phyloP scores from a whole-genome alignment of 495 filamentous ascomycete genomes.

The Annulohypoxylon nitens region DNA sequence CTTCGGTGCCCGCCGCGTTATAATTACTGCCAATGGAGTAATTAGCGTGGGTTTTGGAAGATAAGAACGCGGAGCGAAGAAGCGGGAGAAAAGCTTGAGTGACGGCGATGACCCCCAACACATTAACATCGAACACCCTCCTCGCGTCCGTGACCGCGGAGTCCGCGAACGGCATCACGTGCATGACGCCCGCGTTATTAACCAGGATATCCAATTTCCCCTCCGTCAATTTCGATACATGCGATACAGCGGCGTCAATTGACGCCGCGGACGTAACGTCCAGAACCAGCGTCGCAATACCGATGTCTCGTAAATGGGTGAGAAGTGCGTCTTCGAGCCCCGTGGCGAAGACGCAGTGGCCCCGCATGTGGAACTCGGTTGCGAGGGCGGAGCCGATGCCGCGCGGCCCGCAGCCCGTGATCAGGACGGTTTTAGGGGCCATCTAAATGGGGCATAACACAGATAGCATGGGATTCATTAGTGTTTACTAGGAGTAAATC shows the following conservation, averaged over 20 bases:
- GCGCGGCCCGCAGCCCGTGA: constrained; percentile 63
- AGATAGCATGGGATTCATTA: too few relatives aligned
- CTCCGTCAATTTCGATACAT: constrained; percentile 41
- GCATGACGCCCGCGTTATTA: constrained; percentile 67
- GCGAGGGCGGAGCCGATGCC: constrained; percentile 70
- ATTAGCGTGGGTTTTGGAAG: too few relatives aligned
- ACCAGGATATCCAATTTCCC: constrained; percentile 65
- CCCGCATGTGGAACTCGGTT: constrained; percentile 60
- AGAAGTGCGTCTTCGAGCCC: constrained; percentile 59
- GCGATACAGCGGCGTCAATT: constrained; percentile 54
- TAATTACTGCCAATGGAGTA: too few relatives aligned
- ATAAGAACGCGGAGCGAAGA: constrained; percentile 54
- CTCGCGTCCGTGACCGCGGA: constrained; percentile 59
- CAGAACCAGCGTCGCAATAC: constrained; percentile 60
- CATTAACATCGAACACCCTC: constrained; percentile 67
- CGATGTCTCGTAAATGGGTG: constrained; percentile 49
- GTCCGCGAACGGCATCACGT: constrained; percentile 63
- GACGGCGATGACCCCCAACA: constrained; percentile 64
- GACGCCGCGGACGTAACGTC: constrained; percentile 61
- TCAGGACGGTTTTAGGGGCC: constrained; percentile 51
- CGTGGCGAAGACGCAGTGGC: constrained; percentile 69
- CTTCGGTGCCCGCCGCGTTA: constrained; percentile 39
- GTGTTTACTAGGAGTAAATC: too few relatives aligned
- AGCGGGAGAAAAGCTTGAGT: constrained; percentile 67
- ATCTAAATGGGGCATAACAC: too few relatives aligned